phyloP scores from a whole-genome alignment of 257 asterid genomes.

The Sherardia arvensis region DNA sequence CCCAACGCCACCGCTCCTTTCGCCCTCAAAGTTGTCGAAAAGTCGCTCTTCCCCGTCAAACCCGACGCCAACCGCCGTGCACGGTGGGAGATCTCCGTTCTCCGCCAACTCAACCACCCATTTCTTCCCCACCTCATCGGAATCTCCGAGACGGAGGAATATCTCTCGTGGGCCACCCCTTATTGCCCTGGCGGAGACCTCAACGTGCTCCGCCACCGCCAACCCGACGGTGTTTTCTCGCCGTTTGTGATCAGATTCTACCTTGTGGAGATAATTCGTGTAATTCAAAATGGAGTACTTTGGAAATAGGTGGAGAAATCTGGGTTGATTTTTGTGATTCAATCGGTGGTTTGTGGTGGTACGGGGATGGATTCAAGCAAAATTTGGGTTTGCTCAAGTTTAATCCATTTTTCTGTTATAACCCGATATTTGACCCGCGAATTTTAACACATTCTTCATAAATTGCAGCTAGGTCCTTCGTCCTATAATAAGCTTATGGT shows the following conservation, averaged over 20 bases:
- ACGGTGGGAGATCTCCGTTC: constrained; percentile 66
- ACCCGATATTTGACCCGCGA: too few species aligned
- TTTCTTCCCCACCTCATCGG: constrained; percentile 65
- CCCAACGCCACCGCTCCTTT: constrained; percentile 31
- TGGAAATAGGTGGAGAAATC: too few species aligned
- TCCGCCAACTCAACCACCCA: constrained; percentile 49
- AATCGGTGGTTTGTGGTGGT: too few species aligned
- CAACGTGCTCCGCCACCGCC: constrained; percentile 60
- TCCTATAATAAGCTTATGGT: too few species aligned
- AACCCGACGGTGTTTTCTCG: constrained; percentile 61
- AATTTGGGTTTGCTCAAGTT: too few species aligned
- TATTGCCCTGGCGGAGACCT: constrained; percentile 88
- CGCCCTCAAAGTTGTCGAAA: constrained; percentile 80
- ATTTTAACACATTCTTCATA: too few species aligned
- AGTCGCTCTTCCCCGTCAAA: constrained; percentile 25
- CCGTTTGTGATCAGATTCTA: constrained; percentile 64
- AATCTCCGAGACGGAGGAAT: constrained; percentile 31
- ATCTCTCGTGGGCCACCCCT: constrained; percentile 62
- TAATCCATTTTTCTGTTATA: too few species aligned
- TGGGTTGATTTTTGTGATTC: too few species aligned
- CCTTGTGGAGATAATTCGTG: constrained; percentile 76
- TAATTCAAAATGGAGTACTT: too few species aligned
- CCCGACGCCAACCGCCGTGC: constrained; percentile 53
- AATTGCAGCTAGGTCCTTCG: too few species aligned
- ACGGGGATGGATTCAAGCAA: too few species aligned